These are phyloP conservation scores for Aspergillus bridgeri DNA, from an alignment of 495 filamentous ascomycete genomes.

Conservation along the genomic window DNA sequence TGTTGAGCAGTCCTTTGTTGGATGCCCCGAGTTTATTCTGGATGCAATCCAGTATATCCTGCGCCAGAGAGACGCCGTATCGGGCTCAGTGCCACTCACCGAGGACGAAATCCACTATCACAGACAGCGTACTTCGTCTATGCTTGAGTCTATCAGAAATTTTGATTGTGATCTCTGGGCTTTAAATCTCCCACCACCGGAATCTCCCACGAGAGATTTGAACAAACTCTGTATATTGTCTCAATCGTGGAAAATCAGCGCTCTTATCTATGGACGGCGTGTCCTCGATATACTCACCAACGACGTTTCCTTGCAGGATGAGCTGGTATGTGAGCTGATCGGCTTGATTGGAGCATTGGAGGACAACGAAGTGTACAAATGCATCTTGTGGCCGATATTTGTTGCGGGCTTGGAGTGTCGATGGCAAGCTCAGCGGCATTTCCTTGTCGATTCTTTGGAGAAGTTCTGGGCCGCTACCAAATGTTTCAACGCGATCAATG, in stretches of 20 bases:
- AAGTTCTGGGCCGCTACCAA: slow-evolving; percentile 35
- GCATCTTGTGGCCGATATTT: slow-evolving; percentile 56
- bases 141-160: slow-evolving; percentile 22
- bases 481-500: slow-evolving; percentile 39
- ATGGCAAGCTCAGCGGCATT: slow-evolving; percentile 23
- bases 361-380: slow-evolving; percentile 51
- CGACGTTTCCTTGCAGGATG: slow-evolving; percentile 20
- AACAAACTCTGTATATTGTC: slow-evolving; percentile 23
- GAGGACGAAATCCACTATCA: slow-evolving; percentile 3
- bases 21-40: slow-evolving; percentile 38
- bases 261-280: slow-evolving; percentile 31
- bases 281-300: slow-evolving; percentile 28
- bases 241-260: slow-evolving; percentile 30
- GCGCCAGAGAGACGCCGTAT: slow-evolving; percentile 29
- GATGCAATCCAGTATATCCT: slow-evolving; percentile 34
- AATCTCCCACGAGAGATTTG: slow-evolving; percentile 22
- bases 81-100: slow-evolving; percentile 7
- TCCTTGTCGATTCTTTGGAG: slow-evolving; percentile 28
- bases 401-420: slow-evolving; percentile 50
- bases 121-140: slow-evolving; percentile 10
- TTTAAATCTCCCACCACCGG: slow-evolving; percentile 24
- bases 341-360: slow-evolving; percentile 41
- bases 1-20: slow-evolving; percentile 38
- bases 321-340: slow-evolving; percentile 41
- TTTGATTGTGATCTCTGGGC: slow-evolving; percentile 39